Evolutionary conservation across 768 basidiomycete species (phyloP), one percentile per base, ranked within the genome.

Genomic region (Trichaptum fuscoviolaceum): DNA sequence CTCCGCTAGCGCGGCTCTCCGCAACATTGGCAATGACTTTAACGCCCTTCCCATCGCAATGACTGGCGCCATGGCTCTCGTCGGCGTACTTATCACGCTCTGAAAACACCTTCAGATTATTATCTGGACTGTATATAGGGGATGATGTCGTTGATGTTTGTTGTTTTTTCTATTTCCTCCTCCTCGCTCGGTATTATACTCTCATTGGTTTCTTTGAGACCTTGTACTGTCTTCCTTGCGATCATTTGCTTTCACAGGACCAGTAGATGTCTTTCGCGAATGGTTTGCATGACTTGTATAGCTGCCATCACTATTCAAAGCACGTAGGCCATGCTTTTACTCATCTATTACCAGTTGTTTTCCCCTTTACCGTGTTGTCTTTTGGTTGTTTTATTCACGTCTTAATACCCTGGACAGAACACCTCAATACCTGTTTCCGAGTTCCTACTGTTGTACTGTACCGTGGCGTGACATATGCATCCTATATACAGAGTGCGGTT

Each of bases 81-180:
- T 61, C 30, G 59, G 59, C 15, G 59, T 23, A 61, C 30, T 61
- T 17, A 61, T 61, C 59, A 61, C 59, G 30, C 59, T 61, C 23
- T 61, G 30, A 61, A 25, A 12, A 25, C 23, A 2, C 59, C 30
- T 20, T 20, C 42, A 52, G 30, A 30, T 30, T 8, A 30, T 30
- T 8, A 30, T 30, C 30, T 30, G 30, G 30, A 30, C 30, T 30
- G 30, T 30, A 30, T 8, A 30, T 30, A 30, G 30, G 30, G 30
- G 30, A 8, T 30, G 30, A 30, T 30, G 8, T 8, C 8, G 30
- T 30, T 30, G 30, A 3, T 30, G 30, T 30, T 30, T 52, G 6
- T 52, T 2, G 2, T 52, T 3, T 52, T 4, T 52, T 12, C 3
- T 52, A 15, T 12, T 52, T 52, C 42, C 42, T 52, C 20, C 5